Evolutionary conservation across 2,329 filamentous ascomycete genomes (phyloP).

Genomic region (Dactylonectria macrodidyma): DNA sequence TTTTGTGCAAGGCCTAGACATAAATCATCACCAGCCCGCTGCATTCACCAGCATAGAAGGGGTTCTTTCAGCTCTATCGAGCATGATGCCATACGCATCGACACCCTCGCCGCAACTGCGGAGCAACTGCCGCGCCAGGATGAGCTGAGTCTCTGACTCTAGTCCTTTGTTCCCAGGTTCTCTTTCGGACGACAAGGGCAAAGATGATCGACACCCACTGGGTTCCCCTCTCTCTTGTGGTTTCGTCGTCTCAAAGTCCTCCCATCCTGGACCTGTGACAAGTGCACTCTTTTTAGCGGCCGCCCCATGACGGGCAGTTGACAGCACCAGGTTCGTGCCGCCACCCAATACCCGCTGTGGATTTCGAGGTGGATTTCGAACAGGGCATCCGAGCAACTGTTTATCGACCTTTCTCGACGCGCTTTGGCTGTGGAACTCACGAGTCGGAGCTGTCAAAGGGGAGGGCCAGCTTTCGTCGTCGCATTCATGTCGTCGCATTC

Average conservation of each 20-base stretch:
- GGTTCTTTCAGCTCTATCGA: not conserved
- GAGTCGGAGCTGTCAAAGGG: too few species aligned
- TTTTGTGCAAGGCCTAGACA: not conserved
- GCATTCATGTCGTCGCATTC: too few species aligned
- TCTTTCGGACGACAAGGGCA: not conserved
- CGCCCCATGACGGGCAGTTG: constrained; percentile 16
- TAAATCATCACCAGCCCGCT: not conserved
- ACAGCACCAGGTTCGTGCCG: constrained; percentile 2
- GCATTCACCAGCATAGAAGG: not conserved
- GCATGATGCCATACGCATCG: not conserved
- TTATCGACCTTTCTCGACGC: too few species aligned
- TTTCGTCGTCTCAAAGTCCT: constrained; percentile 12
- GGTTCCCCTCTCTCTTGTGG: constrained; percentile 5
- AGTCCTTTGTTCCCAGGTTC: not conserved
- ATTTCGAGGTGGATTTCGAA: not conserved
- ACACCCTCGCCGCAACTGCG: not conserved
- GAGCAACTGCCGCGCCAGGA: constrained; percentile 1
- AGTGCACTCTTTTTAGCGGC: constrained; percentile 8
- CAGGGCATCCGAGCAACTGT: too few species aligned
- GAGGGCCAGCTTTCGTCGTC: too few species aligned
- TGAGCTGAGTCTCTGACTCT: not conserved
- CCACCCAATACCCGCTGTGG: not conserved
- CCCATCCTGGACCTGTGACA: constrained; percentile 5
- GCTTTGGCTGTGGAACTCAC: too few species aligned
- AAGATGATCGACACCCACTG: constrained; percentile 16